Conservation (phyloP, 2,329 filamentous ascomycete genomes). For the Stromatinia cepivora region DNA sequence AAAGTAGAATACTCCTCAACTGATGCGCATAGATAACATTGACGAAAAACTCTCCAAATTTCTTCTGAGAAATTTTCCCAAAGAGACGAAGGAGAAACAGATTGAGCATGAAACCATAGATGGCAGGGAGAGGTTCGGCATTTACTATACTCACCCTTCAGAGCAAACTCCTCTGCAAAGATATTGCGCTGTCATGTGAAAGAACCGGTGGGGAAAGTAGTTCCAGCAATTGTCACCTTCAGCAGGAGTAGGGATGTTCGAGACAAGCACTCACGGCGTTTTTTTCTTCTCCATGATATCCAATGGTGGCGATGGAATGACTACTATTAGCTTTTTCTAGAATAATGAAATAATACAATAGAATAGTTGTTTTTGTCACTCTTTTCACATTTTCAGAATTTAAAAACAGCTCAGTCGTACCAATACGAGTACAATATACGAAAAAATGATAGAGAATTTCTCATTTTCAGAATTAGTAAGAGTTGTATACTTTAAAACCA, state of each 20-base stretch:
- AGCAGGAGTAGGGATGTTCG: background rate
- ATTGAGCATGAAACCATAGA: conserved; percentile 72
- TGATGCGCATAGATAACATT: conserved; percentile 58
- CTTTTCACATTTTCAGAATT: background rate
- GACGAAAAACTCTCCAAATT: conserved; percentile 69
- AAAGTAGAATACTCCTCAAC: background rate
- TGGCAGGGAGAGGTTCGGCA: conserved; percentile 71
- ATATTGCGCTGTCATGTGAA: conserved; percentile 61
- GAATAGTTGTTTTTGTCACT: background rate
- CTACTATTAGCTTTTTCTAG: background rate
- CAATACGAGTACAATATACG: background rate
- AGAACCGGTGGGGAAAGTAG: background rate
- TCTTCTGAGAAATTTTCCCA: conserved; percentile 73
- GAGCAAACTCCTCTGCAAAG: conserved; percentile 43
- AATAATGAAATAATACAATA: background rate
- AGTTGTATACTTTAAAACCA: too few species aligned
- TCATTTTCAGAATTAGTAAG: background rate
- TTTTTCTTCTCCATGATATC: conserved; percentile 10
- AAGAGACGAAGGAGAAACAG: conserved; percentile 66
- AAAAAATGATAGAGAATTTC: too few species aligned
- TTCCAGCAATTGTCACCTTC: background rate
- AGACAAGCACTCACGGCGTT: background rate
- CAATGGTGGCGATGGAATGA: background rate
- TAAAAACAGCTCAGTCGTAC: background rate
- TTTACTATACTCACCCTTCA: conserved; percentile 53